phyloP scores from a whole-genome alignment of 192 early-diverging fungal species.

The Kickxella alabastrina region DNA sequence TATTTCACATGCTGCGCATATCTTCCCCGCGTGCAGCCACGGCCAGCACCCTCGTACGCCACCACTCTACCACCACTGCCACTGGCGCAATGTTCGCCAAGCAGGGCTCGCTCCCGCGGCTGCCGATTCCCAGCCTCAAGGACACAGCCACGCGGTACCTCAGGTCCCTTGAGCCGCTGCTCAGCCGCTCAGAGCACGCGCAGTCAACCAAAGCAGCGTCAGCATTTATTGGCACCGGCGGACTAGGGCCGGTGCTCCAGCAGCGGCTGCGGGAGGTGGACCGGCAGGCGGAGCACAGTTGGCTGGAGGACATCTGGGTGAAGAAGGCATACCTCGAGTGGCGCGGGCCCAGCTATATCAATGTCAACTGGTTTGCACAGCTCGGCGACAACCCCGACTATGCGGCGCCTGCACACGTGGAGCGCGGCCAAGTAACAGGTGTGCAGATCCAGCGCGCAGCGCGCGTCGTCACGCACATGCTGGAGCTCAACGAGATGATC shows the following conservation, averaged over 20 bases:
- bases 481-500: constrained; percentile 72
- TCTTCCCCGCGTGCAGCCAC: too few relatives aligned
- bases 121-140: constrained; percentile 81
- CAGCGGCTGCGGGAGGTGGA: constrained; percentile 66
- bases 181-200: constrained; percentile 56
- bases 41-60: constrained; percentile 1
- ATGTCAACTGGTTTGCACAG: constrained; percentile 86
- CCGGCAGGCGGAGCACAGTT: constrained; percentile 63
- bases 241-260: constrained; percentile 75
- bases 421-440: constrained; percentile 56
- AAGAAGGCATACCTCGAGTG: constrained; percentile 81
- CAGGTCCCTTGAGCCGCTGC: constrained; percentile 62
- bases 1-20: too few relatives aligned
- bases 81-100: constrained; percentile 57
- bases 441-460: constrained; percentile 80
- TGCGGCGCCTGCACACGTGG: constrained; percentile 33
- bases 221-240: constrained; percentile 63
- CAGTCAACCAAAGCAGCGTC: constrained; percentile 62
- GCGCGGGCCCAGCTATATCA: constrained; percentile 78
- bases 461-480: constrained; percentile 61
- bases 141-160: constrained; percentile 80
- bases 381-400: constrained; percentile 60
- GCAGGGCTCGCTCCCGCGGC: constrained; percentile 67
- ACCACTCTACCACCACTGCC: constrained; percentile 1
- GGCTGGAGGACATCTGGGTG: constrained; percentile 88